phyloP scores from a whole-genome alignment of 345 rosid genomes.

The Fremontodendron californicum region DNA sequence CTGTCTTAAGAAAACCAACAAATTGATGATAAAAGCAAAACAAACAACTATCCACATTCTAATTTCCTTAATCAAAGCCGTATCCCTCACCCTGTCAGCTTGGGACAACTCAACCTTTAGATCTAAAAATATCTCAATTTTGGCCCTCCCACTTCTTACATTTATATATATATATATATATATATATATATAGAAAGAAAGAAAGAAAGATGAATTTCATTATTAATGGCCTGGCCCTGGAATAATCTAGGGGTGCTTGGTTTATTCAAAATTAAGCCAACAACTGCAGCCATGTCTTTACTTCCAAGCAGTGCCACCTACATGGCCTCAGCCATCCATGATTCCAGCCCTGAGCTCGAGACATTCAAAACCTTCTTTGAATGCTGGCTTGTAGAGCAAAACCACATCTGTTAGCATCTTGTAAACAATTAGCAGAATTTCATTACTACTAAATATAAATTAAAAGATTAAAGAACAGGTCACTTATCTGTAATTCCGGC shows the following conservation, averaged over 20 bases:
- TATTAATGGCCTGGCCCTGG: too few species aligned
- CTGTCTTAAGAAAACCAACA: neutral
- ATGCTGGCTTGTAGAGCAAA: conserved; percentile 40
- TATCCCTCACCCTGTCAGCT: neutral
- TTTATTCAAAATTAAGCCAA: neutral
- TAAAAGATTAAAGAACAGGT: too few species aligned
- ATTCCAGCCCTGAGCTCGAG: neutral
- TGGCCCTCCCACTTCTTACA: neutral
- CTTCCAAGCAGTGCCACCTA: neutral
- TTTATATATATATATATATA: too few species aligned
- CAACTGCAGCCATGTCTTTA: neutral
- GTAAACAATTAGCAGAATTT: too few species aligned
- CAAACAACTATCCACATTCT: neutral
- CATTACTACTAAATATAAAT: too few species aligned
- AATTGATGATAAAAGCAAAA: neutral
- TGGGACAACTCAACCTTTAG: neutral
- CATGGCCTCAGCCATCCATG: conserved; percentile 3
- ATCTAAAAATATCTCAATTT: neutral
- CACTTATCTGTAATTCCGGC: too few species aligned
- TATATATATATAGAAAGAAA: too few species aligned
- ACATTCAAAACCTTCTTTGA: conserved; percentile 39
- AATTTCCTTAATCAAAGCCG: neutral
- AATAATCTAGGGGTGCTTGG: neutral
- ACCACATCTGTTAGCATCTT: conserved; percentile 37
- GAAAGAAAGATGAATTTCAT: too few species aligned